These are phyloP conservation scores for Thoreauomyces humboldtii DNA, from an alignment of 192 early-diverging fungal species.

Conservation along the genomic window DNA sequence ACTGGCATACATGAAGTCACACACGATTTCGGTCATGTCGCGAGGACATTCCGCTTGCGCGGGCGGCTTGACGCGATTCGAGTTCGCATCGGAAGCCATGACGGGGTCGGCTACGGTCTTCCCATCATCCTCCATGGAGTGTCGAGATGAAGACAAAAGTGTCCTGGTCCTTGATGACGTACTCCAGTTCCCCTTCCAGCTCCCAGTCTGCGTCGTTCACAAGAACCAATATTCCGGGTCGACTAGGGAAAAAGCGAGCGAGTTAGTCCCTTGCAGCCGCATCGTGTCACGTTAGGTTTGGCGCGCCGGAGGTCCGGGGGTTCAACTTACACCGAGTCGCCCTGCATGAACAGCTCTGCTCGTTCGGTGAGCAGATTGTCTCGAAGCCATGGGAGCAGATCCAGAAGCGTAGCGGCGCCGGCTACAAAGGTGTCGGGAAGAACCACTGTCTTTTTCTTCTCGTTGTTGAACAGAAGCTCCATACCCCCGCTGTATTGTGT, in stretches of 20 bases:
- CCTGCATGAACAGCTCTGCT: conserved; percentile 81
- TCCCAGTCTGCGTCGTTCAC: conserved; percentile 98
- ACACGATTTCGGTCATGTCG: too few species aligned
- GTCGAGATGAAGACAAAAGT: conserved; percentile 94
- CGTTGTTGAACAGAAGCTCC: conserved; percentile 85
- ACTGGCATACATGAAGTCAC: too few species aligned
- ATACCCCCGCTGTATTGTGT: conserved; percentile 70
- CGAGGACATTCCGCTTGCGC: too few species aligned
- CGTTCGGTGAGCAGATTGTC: conserved; percentile 70
- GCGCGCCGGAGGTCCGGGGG: too few species aligned
- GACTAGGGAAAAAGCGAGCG: conserved; percentile 43
- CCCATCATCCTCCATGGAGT: conserved; percentile 98
- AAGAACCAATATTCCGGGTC: conserved; percentile 91
- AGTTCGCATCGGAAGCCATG: too few species aligned
- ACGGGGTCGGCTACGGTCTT: too few species aligned
- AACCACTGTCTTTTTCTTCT: conserved; percentile 50
- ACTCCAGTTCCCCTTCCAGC: conserved; percentile 83
- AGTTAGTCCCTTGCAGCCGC: not conserved
- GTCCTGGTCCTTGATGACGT: conserved; percentile 74
- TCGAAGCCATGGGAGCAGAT: conserved; percentile 71
- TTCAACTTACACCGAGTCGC: conserved; percentile 74
- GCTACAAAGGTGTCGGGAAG: conserved; percentile 42
- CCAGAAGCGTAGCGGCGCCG: conserved; percentile 53
- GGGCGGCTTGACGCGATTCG: too few species aligned
- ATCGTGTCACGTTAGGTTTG: too few species aligned